phyloP scores from a whole-genome alignment of 179 eudicot genomes.

The Camellia oleifera region DNA sequence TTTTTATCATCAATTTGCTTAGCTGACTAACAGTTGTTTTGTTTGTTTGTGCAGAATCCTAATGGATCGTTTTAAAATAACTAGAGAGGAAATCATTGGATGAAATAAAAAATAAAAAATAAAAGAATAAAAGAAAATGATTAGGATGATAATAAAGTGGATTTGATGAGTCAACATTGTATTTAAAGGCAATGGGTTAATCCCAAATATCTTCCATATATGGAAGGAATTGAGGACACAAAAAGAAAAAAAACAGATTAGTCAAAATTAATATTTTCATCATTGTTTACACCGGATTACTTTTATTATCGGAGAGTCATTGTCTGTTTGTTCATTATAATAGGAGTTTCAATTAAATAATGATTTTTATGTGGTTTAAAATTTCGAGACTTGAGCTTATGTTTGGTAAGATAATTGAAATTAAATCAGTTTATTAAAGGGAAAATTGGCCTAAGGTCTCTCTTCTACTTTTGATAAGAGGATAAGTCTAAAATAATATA shows the following conservation, averaged over 20 bases:
- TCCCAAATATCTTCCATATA: too few species aligned
- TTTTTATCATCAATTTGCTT: background rate
- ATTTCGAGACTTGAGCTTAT: background rate
- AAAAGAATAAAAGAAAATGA: background rate
- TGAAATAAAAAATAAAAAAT: too few species aligned
- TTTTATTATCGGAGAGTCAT: background rate
- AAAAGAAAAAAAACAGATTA: too few species aligned
- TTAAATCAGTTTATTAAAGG: too few species aligned
- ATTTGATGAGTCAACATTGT: background rate
- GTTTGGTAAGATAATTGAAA: too few species aligned
- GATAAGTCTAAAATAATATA: too few species aligned
- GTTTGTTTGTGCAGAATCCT: background rate
- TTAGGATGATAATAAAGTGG: background rate
- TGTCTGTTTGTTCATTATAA: background rate
- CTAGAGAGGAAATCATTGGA: background rate
- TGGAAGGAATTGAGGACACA: background rate
- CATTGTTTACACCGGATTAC: background rate
- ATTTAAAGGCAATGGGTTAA: background rate
- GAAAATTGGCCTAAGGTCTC: too few species aligned
- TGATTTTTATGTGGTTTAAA: background rate
- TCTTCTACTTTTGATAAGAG: too few species aligned
- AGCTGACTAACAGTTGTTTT: background rate
- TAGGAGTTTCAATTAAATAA: background rate
- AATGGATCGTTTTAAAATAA: background rate
- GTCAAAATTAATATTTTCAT: too few species aligned